Conservation (phyloP, 164 flowering plant species). For the Nelumbo lutea region DNA sequence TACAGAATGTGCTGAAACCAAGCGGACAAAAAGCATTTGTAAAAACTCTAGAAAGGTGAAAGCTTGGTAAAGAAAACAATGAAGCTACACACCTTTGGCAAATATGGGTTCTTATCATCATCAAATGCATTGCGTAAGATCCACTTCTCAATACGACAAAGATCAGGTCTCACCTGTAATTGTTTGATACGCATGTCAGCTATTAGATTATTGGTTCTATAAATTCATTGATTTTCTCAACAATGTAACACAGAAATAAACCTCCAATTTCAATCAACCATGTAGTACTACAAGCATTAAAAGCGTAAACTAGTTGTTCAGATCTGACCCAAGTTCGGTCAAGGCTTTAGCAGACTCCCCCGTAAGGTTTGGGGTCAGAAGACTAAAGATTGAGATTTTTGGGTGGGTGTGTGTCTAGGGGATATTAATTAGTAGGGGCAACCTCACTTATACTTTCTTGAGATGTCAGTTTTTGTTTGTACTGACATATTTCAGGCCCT, state of each 20-base stretch:
- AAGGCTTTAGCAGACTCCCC: too few relatives aligned
- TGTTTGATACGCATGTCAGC: background rate
- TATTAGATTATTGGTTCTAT: background rate
- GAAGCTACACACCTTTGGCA: constrained; percentile 74
- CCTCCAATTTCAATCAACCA: background rate
- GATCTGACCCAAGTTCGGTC: too few relatives aligned
- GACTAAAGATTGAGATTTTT: too few relatives aligned
- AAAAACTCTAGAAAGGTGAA: constrained; percentile 1
- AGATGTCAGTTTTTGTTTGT: too few relatives aligned
- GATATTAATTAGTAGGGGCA: too few relatives aligned
- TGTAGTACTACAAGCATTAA: too few relatives aligned
- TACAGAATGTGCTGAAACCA: constrained; percentile 77
- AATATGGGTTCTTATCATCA: constrained; percentile 83
- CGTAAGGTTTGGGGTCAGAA: too few relatives aligned
- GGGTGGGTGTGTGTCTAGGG: too few relatives aligned
- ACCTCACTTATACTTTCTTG: too few relatives aligned
- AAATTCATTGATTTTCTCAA: background rate
- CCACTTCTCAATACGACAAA: constrained; percentile 97
- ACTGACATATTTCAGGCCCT: too few relatives aligned
- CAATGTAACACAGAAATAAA: background rate
- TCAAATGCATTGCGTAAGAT: constrained; percentile 94
- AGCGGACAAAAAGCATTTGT: constrained; percentile 6
- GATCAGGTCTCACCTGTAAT: constrained; percentile 69
- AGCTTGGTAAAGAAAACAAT: background rate
- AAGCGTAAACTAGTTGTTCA: too few relatives aligned